phyloP scores from a whole-genome alignment of 1,139 yeast species.

The Zhuliangozyma blackwelliae region DNA sequence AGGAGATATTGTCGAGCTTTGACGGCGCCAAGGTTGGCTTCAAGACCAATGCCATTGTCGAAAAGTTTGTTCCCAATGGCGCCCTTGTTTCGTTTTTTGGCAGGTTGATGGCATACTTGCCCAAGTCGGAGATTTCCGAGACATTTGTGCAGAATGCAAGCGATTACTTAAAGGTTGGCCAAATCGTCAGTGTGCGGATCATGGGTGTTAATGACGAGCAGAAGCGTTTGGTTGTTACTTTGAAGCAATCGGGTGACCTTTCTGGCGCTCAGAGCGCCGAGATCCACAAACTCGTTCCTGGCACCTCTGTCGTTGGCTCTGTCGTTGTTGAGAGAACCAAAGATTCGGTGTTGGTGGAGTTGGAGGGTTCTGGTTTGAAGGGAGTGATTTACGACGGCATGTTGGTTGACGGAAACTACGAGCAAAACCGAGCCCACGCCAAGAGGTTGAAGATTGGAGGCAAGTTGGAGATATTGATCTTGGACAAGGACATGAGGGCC shows the following conservation, averaged over 20 bases:
- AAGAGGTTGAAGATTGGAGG: slow-evolving; percentile 62
- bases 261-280: slow-evolving; percentile 46
- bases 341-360: slow-evolving; percentile 65
- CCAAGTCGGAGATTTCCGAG: slow-evolving; percentile 85
- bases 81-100: slow-evolving; percentile 84
- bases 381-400: slow-evolving; percentile 78
- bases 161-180: slow-evolving; percentile 79
- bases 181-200: slow-evolving; percentile 73
- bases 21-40: slow-evolving; percentile 55
- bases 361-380: slow-evolving; percentile 51
- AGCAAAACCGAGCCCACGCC: slow-evolving; percentile 61
- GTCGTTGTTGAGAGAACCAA: slow-evolving; percentile 70
- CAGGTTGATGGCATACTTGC: slow-evolving; percentile 71
- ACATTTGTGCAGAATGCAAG: slow-evolving; percentile 74
- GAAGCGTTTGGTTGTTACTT: slow-evolving; percentile 64
- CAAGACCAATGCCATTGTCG: slow-evolving; percentile 72
- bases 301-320: slow-evolving; percentile 61
- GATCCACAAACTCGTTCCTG: slow-evolving; percentile 50
- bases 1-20: slow-evolving; percentile 48
- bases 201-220: slow-evolving; percentile 52
- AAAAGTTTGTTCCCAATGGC: slow-evolving; percentile 69
- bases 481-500: slow-evolving; percentile 63
- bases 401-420: slow-evolving; percentile 69
- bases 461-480: slow-evolving; percentile 53
- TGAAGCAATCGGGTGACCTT: slow-evolving; percentile 59